A percentile compares a stretch with the other conserved stretches of the same genome.
phyloP scores from a whole-genome alignment of 2,329 filamentous ascomycete species.

The Blumeriella jaapii region DNA sequence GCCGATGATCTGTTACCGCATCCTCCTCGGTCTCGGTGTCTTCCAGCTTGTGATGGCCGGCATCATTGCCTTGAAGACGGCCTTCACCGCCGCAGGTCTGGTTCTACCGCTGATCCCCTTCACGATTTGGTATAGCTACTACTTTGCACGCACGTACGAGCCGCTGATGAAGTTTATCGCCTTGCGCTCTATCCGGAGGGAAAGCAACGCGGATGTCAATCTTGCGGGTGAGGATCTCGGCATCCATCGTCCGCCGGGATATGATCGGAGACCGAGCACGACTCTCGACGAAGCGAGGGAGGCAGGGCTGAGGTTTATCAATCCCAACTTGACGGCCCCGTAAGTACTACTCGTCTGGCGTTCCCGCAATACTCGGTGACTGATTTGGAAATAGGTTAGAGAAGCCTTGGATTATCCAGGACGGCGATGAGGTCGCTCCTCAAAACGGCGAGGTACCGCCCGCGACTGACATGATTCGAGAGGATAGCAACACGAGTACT shows the following conservation, averaged over 20 bases:
- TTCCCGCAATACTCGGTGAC: neutral
- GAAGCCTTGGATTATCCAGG: conserved; percentile 49
- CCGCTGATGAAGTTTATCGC: conserved; percentile 90
- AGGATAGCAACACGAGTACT: conserved; percentile 33
- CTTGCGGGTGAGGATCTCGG: conserved; percentile 32
- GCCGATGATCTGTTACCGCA: conserved; percentile 91
- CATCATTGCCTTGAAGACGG: conserved; percentile 62
- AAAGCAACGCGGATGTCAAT: conserved; percentile 37
- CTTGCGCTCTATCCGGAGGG: conserved; percentile 66
- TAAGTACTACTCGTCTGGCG: conserved; percentile 32
- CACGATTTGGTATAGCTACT: conserved; percentile 83
- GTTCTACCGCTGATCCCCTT: conserved; percentile 65
- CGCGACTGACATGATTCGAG: conserved; percentile 13
- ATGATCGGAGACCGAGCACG: conserved; percentile 29
- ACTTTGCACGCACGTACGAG: conserved; percentile 70
- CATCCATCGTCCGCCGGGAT: conserved; percentile 17
- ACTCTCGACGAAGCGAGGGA: conserved; percentile 66
- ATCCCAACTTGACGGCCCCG: conserved; percentile 60
- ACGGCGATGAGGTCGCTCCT: conserved; percentile 9
- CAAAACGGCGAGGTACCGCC: conserved; percentile 8
- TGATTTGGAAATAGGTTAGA: conserved; percentile 46
- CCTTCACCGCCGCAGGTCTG: conserved; percentile 60
- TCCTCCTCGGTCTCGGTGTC: conserved; percentile 74
- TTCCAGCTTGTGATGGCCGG: conserved; percentile 90
- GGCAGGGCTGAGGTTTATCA: conserved; percentile 59